Evolutionary conservation across 2,329 filamentous ascomycete species (phyloP).

Genomic region (Cladosporium sp.): DNA sequence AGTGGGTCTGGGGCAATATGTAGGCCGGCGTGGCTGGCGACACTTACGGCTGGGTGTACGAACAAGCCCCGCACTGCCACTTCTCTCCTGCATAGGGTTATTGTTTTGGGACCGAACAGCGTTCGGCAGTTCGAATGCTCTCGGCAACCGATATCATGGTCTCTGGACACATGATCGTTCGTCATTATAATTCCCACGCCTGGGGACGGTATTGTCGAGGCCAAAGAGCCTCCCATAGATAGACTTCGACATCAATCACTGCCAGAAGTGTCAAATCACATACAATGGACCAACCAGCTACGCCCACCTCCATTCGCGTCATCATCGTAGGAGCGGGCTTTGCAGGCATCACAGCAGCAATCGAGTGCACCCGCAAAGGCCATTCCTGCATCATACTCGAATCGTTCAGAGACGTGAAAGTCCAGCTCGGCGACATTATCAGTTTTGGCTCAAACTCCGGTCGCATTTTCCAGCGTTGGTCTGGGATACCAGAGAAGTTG

Average conservation of each 20-base stretch:
- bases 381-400: slow-evolving; percentile 58
- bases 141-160: no score
- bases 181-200: no score
- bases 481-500: slow-evolving; percentile 32
- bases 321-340: slow-evolving; percentile 55
- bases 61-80: no score
- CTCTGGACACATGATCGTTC: no score
- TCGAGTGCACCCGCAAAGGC: slow-evolving; percentile 60
- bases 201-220: no score
- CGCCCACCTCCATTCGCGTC: slow-evolving; percentile 47
- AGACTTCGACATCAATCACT: no score
- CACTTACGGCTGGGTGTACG: neutral
- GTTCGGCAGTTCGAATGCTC: no score
- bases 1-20: neutral
- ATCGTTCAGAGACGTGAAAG: slow-evolving; percentile 53
- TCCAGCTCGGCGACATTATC: slow-evolving; percentile 57
- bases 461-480: slow-evolving; percentile 59
- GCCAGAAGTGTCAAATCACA: no score
- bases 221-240: no score
- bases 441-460: slow-evolving; percentile 59
- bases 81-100: no score
- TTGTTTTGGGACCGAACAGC: no score
- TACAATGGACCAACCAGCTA: slow-evolving; percentile 24
- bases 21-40: neutral
- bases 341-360: slow-evolving; percentile 58